Evolutionary conservation across 2,329 filamentous ascomycete genomes (phyloP), one percentile per base, ranked within the genome.

Genomic region (Mollisia scopiformis): DNA sequence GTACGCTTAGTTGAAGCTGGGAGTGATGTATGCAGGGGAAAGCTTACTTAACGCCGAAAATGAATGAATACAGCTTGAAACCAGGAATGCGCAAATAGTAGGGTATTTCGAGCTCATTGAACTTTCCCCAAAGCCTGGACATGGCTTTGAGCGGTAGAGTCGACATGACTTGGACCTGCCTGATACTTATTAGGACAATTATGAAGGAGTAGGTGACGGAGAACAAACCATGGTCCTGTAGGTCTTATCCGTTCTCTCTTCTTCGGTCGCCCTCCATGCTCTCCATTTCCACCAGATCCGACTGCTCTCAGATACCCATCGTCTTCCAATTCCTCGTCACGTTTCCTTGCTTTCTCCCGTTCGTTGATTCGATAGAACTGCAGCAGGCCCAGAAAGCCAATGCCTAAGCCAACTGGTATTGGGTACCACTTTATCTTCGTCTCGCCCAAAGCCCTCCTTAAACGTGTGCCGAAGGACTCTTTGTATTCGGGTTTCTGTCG

Each of bases 161-260:
- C 25, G 87, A 90, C 85, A 92, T 90, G 68, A 91, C 83, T 72
- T 90, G 87, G 55, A 92, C 86, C 65, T 88, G 86, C 86, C 80
- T 82, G 58, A 11, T 37, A 57, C 39, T 25, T 31, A 46, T 72
- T 56, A 70, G 66, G 53, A 37, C n/a, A 16, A 13, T 10, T 21
- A 27, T 19, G 16, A 58, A 6, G 49, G 19, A 43, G 13, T 46
- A 21, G 28, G 11, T 19, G 16, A 43, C 59, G 33, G 23, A 27
- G 8, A 10, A 68, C 74, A 50, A 71, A 82, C 84, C 88, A 91
- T 73, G 88, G 88, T 25, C 88, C 88, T 52, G 83, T 86, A 10
- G 87, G 88, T 30, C 86, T 80, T 66, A 90, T 84, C 58, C 85
- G 80, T 62, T 84, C 79, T 64, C 86, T 79, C 71, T 76, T 80